Evolutionary conservation across 441 rosid genomes (phyloP), one percentile per base, ranked within the genome.

Genomic region (Pelargonium cotyledonis): DNA sequence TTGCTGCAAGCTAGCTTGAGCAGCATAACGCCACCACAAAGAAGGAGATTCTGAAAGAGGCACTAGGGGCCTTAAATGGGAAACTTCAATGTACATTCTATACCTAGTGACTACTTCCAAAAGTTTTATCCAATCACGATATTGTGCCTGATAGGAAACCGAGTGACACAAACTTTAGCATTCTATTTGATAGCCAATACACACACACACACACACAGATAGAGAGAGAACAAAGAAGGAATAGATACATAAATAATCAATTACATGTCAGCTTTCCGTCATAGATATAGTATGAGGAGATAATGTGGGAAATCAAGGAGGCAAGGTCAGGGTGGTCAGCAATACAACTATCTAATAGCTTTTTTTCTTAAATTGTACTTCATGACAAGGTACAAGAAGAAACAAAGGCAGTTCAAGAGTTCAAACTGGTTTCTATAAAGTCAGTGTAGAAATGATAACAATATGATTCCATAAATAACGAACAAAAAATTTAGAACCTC

Each of bases 1-100:
- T 84, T 82, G 93, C 76, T 87, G 92, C 78, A 95, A 73, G 69
- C 85, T 76, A 76, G 99, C 99, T 78, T 89, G 96, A 79, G 83
- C 83, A 76, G 89, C 96, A 83, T 92, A 95, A 11, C 84, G 89
- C 99, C 99, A 95, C 99, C 99, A 95, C 79, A 85, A 70, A 74
- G 53, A 67, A 46, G 85, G 88, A 78, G 72, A 78, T 78, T 83
- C 78, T 31, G 89, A 89, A 74, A 92, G 84, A 72, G 97, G 81
- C 80, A 86, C 85, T 77, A 75, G 65, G 19, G 99, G 98, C 81
- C 99, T 85, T 82, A 95, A 80, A 85, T 95, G 96, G 67, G 92
- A 92, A 76, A 92, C 79, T 78, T 95, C 99, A 67, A 89, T 73
- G 76, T 84, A 85, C 35, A 80, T 84, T 87, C 83, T 87, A 83